A percentile compares a stretch with the other conserved stretches of the same genome.
Conservation (phyloP, 2,329 filamentous ascomycete species). For the Microcyclospora tardicrescens region DNA sequence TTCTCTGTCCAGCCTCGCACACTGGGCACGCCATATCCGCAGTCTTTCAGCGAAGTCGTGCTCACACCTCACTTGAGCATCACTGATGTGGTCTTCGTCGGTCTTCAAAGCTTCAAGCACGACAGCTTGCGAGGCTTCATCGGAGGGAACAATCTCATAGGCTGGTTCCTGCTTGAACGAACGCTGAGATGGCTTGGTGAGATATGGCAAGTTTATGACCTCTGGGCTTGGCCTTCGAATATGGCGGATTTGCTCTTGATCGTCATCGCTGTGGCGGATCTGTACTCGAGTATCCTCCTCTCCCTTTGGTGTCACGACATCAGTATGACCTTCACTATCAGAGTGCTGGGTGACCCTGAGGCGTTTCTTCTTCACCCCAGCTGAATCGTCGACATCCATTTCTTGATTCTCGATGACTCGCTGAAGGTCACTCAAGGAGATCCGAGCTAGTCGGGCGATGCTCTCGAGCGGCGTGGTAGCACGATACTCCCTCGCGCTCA, state of each 20-base stretch:
- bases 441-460: constrained; percentile 28
- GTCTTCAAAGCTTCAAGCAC: constrained; percentile 20
- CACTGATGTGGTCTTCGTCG: constrained; percentile 17
- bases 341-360: constrained; percentile 9
- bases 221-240: constrained; percentile 27
- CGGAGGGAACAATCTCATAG: constrained; percentile 23
- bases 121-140: constrained; percentile 22
- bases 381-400: constrained; percentile 16
- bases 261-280: constrained; percentile 14
- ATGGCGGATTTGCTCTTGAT: constrained; percentile 6
- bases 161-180: constrained; percentile 17
- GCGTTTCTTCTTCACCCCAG: neutral
- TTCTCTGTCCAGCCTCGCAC: constrained; percentile 28
- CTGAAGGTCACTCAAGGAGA: constrained; percentile 22
- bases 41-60: constrained; percentile 27
- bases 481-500: constrained; percentile 29
- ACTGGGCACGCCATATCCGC: constrained; percentile 28
- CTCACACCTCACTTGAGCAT: constrained; percentile 16
- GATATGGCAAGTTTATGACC: constrained; percentile 31
- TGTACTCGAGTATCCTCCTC: constrained; percentile 14
- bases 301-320: constrained; percentile 21
- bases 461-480: constrained; percentile 32
- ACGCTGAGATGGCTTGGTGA: constrained; percentile 22
- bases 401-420: constrained; percentile 13
- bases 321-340: constrained; percentile 18